phyloP scores from a whole-genome alignment of 805 yeast genomes.

The Torulaspora quercuum region DNA sequence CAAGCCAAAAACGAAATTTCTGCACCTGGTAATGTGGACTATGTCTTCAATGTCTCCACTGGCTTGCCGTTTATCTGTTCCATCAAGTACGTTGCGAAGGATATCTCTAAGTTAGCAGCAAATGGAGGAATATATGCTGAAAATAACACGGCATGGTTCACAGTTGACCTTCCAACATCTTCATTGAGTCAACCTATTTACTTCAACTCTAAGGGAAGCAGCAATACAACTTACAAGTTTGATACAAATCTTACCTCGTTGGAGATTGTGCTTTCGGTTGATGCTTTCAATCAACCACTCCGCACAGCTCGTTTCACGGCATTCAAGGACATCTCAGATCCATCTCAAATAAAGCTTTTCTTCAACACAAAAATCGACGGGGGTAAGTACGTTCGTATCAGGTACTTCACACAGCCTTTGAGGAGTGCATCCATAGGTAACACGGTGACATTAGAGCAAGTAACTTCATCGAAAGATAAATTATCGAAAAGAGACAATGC shows the following conservation, averaged over 20 bases:
- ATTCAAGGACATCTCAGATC: conserved; percentile 26
- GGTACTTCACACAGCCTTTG: conserved; percentile 23
- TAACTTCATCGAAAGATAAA: conserved; percentile 1
- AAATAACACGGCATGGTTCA: conserved; percentile 31
- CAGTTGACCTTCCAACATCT: conserved; percentile 29
- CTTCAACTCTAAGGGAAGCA: conserved; percentile 22
- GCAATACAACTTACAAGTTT: conserved; percentile 19
- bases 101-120: conserved; percentile 19
- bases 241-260: conserved; percentile 20
- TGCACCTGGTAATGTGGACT: conserved; percentile 20
- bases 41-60: conserved; percentile 24
- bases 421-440: conserved; percentile 16
- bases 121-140: conserved; percentile 27
- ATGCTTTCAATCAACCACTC: conserved; percentile 28
- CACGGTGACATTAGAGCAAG: conserved; percentile 5
- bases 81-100: conserved; percentile 24
- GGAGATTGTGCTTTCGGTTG: conserved; percentile 27
- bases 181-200: conserved; percentile 19
- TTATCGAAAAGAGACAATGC: conserved; percentile 9
- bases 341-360: conserved; percentile 18
- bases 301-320: conserved; percentile 27
- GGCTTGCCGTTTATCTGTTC: conserved; percentile 20
- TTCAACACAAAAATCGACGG: conserved; percentile 29
- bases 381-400: conserved; percentile 30
- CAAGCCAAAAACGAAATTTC: conserved; percentile 17